A percentile compares a stretch with the other conserved stretches of the same genome.
These are phyloP conservation scores for Amanita jacksonii DNA, from an alignment of 768 basidiomycete genomes.

Conservation along the genomic window DNA sequence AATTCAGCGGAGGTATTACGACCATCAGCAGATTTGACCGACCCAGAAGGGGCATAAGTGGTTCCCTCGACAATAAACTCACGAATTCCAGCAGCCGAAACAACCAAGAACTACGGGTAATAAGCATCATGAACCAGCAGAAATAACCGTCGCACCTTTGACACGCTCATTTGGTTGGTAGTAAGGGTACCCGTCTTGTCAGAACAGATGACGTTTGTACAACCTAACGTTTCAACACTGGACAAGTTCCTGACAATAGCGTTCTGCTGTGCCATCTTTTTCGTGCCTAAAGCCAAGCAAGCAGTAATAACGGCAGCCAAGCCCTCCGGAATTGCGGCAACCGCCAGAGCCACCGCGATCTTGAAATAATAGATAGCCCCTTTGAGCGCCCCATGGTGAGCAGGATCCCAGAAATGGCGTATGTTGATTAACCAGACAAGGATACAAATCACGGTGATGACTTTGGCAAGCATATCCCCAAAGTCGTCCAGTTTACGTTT, in stretches of 20 bases:
- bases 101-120: constrained; percentile 68
- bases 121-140: neutral
- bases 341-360: constrained; percentile 97
- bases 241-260: constrained; percentile 96
- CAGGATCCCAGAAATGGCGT: constrained; percentile 92
- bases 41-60: constrained; percentile 82
- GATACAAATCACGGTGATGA: constrained; percentile 93
- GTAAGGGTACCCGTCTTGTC: constrained; percentile 98
- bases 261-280: constrained; percentile 99
- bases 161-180: constrained; percentile 96
- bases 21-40: constrained; percentile 57
- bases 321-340: constrained; percentile 97
- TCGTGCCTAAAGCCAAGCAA: constrained; percentile 91
- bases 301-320: constrained; percentile 98
- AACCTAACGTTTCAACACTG: constrained; percentile 94
- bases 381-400: constrained; percentile 83
- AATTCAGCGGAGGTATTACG: constrained; percentile 49
- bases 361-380: constrained; percentile 99
- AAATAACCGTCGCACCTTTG: constrained; percentile 39
- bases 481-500: constrained; percentile 98
- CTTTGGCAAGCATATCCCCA: constrained; percentile 94
- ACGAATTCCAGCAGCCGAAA: constrained; percentile 38
- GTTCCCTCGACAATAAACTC: constrained; percentile 86
- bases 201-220: constrained; percentile 97
- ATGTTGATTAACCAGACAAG: constrained; percentile 98